A percentile compares a stretch with the other conserved stretches of the same genome.
Conservation (phyloP, 192 early-diverging fungal species). For the Glomus cerebriforme region DNA sequence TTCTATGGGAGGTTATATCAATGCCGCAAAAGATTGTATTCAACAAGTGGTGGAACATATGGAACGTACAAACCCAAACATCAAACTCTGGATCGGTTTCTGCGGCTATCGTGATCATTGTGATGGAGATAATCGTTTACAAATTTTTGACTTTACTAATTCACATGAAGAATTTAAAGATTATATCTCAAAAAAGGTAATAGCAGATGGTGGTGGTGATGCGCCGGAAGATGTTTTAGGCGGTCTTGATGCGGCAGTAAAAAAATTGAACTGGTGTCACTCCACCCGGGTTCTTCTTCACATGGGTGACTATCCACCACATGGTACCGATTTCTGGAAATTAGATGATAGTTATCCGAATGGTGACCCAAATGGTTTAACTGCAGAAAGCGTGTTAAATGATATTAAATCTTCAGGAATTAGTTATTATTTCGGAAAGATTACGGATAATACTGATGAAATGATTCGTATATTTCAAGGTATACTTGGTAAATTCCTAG, state of each 20-base stretch:
- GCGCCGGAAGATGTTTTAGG: constrained; percentile 30
- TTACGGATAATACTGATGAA: constrained; percentile 14
- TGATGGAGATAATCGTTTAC: constrained; percentile 5
- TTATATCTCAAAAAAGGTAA: neutral
- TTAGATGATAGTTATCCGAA: constrained; percentile 9
- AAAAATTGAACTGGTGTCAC: constrained; percentile 4
- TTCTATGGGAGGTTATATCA: constrained; percentile 8
- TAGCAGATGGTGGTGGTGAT: constrained; percentile 29
- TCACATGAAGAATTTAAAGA: neutral
- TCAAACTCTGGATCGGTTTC: neutral
- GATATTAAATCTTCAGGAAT: constrained; percentile 7
- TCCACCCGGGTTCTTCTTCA: constrained; percentile 20
- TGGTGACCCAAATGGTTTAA: constrained; percentile 24
- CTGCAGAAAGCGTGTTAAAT: constrained; percentile 16
- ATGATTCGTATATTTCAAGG: constrained; percentile 19
- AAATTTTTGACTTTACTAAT: neutral
- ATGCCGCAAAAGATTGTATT: constrained; percentile 17
- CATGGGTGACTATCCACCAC: constrained; percentile 30
- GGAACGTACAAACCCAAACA: constrained; percentile 3
- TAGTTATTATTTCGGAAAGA: constrained; percentile 27
- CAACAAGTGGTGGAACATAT: constrained; percentile 2
- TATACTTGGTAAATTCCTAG: constrained; percentile 5
- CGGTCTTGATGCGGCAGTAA: constrained; percentile 21
- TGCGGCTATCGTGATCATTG: neutral
- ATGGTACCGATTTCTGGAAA: neutral